phyloP scores from a whole-genome alignment of 1,139 yeast genomes.

The Petasospora fabianii region DNA sequence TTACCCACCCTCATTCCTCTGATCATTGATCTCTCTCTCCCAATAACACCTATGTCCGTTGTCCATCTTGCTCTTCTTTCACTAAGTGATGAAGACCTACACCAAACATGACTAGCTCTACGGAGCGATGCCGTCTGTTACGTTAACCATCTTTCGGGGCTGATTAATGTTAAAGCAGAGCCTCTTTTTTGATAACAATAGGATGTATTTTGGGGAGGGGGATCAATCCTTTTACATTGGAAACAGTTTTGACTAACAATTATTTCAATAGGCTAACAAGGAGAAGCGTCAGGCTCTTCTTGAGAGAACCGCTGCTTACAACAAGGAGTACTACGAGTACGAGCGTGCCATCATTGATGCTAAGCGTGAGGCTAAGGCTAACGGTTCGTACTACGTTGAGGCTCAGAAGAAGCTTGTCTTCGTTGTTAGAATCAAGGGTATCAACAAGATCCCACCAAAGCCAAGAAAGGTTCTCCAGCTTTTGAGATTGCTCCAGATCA shows the following conservation, averaged over 20 bases:
- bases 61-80: neutral
- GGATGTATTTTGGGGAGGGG: neutral
- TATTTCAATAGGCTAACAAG: conserved; percentile 63
- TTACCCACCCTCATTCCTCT: neutral
- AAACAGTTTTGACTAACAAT: conserved; percentile 21
- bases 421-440: conserved; percentile 99
- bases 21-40: neutral
- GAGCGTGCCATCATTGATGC: conserved; percentile 91
- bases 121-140: conserved; percentile 82
- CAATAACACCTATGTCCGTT: too few relatives aligned
- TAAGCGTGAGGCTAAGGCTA: conserved; percentile 95
- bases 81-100: conserved; percentile 63
- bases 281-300: conserved; percentile 94
- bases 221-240: neutral
- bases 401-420: conserved; percentile 96
- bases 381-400: conserved; percentile 94
- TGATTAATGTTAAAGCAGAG: conserved; percentile 40
- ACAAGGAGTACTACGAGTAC: conserved; percentile 92
- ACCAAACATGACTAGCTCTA: conserved; percentile 67
- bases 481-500: conserved; percentile 95
- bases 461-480: conserved; percentile 99
- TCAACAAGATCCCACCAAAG: conserved; percentile 99
- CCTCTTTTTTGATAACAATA: neutral
- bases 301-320: conserved; percentile 98
- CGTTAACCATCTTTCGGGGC: conserved; percentile 99